Percentiles rank a stretch among this genome's conserved stretches.
Conservation (phyloP, 768 basidiomycete species). For the Boletus sensibilis region DNA sequence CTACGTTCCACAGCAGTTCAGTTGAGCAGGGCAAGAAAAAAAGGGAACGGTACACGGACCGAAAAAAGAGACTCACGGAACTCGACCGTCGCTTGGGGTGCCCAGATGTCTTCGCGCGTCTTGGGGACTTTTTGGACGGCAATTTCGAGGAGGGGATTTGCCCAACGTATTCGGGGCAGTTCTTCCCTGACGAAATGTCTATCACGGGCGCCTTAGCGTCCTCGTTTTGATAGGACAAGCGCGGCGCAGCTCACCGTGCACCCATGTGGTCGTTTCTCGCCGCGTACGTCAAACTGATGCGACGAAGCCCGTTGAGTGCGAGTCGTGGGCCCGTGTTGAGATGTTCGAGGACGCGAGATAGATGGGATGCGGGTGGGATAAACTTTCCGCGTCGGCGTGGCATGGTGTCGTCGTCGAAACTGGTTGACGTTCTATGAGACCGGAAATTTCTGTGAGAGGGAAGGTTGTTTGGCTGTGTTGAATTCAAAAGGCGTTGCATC, state of each 20-base stretch:
- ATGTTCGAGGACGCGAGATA: constrained; percentile 51
- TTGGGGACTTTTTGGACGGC: constrained; percentile 56
- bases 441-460: background rate
- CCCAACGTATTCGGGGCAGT: constrained; percentile 75
- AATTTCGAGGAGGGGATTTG: constrained; percentile 66
- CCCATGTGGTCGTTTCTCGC: constrained; percentile 71
- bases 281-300: constrained; percentile 56
- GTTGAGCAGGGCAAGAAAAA: background rate
- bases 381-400: constrained; percentile 31
- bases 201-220: background rate
- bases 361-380: constrained; percentile 48
- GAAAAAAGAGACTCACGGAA: constrained; percentile 51
- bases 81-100: constrained; percentile 57
- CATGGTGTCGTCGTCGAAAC: constrained; percentile 1
- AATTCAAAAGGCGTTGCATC: constrained; percentile 18
- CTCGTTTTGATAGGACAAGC: background rate
- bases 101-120: constrained; percentile 53
- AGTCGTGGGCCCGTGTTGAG: constrained; percentile 55
- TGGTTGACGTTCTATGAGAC: too few relatives aligned
- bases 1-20: constrained; percentile 29
- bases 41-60: background rate
- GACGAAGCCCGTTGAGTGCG: constrained; percentile 46
- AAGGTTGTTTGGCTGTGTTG: constrained; percentile 22
- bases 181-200: constrained; percentile 81
- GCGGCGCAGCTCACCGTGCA: constrained; percentile 52